Evolutionary conservation across 31 red algal genomes (phyloP).

Genomic region (Asparagopsis taxiformis): DNA sequence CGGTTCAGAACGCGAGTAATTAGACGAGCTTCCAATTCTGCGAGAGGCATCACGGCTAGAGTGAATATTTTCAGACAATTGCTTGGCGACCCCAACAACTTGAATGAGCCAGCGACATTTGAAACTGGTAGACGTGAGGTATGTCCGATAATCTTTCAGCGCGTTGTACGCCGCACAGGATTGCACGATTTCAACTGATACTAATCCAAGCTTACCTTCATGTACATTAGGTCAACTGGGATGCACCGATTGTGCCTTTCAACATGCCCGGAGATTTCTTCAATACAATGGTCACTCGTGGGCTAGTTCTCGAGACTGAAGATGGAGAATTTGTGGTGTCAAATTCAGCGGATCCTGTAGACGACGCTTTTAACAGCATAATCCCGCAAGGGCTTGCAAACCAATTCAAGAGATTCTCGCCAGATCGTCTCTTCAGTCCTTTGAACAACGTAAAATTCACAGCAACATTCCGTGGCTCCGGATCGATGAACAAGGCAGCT

Average conservation of each 20-base stretch:
- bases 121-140: too few relatives aligned
- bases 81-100: too few relatives aligned
- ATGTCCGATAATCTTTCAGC: too few relatives aligned
- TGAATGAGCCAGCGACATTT: too few relatives aligned
- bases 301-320: constrained; percentile 7
- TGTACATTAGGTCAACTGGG: constrained; percentile 43
- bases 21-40: too few relatives aligned
- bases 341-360: constrained; percentile 13
- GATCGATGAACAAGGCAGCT: not conserved
- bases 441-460: not conserved
- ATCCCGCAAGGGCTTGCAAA: not conserved
- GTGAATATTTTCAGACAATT: too few relatives aligned
- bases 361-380: constrained; percentile 1
- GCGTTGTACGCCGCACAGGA: too few relatives aligned
- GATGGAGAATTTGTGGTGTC: constrained; percentile 6
- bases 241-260: constrained; percentile 16
- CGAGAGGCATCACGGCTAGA: too few relatives aligned
- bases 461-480: constrained; percentile 4
- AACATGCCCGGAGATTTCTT: constrained; percentile 29
- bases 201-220: too few relatives aligned
- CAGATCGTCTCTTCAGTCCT: constrained; percentile 10
- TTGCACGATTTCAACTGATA: too few relatives aligned
- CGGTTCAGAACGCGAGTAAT: too few relatives aligned
- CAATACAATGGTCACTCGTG: constrained; percentile 14
- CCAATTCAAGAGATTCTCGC: not conserved